Percentiles rank a stretch among this genome's conserved stretches.
phyloP scores from a whole-genome alignment of 1,284 basidiomycete species.

The Kwoniella shivajii region DNA sequence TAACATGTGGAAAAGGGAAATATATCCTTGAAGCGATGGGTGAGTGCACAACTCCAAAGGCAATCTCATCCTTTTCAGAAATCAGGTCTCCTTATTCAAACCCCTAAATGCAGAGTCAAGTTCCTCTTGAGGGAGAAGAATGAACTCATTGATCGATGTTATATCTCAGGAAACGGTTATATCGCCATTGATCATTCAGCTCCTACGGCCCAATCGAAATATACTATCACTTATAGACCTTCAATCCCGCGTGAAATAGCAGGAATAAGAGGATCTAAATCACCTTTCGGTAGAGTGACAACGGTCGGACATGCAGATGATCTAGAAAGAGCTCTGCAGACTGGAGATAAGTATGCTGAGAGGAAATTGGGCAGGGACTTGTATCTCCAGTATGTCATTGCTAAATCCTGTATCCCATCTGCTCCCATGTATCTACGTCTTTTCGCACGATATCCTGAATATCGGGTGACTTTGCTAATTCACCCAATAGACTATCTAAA shows the following conservation, averaged over 20 bases:
- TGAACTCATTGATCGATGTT: too few species aligned
- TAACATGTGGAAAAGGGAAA: conserved; percentile 72
- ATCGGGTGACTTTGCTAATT: too few species aligned
- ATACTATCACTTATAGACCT: conserved; percentile 26
- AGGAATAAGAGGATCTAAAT: conserved; percentile 6
- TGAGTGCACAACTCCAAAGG: too few species aligned
- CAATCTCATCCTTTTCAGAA: too few species aligned
- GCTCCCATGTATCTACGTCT: not conserved
- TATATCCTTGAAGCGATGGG: conserved; percentile 80
- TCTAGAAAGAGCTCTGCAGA: conserved; percentile 49
- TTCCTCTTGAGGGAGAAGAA: too few species aligned
- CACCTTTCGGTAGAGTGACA: conserved; percentile 21
- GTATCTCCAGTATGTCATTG: conserved; percentile 27
- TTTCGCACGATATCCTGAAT: not conserved
- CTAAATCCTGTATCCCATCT: too few species aligned
- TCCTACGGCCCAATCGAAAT: conserved; percentile 10
- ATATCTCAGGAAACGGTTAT: conserved; percentile 60
- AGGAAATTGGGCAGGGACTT: conserved; percentile 24
- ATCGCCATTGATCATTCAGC: conserved; percentile 64
- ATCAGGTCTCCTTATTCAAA: too few species aligned
- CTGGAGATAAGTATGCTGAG: conserved; percentile 51
- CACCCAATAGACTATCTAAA: conserved; percentile 60
- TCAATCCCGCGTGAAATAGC: conserved; percentile 26
- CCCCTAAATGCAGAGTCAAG: too few species aligned
- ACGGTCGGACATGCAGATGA: conserved; percentile 33